Percentiles rank a stretch among this genome's conserved stretches.
Evolutionary conservation across 2,329 filamentous ascomycete genomes (phyloP).

Genomic region (Phialocephala subalpina): DNA sequence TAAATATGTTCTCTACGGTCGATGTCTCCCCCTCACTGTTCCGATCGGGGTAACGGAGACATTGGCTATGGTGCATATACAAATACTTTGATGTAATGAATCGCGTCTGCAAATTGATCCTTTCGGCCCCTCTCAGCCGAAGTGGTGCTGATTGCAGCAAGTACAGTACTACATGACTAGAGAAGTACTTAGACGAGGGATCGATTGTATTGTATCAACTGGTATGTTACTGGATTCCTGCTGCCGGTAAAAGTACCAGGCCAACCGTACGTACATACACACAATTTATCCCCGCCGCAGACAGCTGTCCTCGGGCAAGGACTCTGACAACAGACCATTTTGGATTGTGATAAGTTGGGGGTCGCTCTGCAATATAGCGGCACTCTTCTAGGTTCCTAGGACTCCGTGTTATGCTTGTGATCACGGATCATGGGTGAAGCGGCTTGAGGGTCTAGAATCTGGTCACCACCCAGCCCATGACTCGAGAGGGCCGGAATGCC

Average conservation of each 20-base stretch:
- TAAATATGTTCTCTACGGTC: neutral
- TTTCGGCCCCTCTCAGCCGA: neutral
- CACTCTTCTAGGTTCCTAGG: neutral
- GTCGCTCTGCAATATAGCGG: neutral
- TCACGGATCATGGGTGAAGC: neutral
- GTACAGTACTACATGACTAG: neutral
- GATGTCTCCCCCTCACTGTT: neutral
- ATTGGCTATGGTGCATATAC: no score
- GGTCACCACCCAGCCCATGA: no score
- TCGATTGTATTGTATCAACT: no score
- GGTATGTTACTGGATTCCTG: no score
- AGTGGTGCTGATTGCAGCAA: neutral
- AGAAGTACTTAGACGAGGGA: no score
- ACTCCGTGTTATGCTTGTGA: constrained; percentile 3
- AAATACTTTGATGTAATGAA: neutral
- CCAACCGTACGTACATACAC: no score
- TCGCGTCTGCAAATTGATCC: neutral
- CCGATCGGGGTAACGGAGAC: neutral
- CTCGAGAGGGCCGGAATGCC: constrained; percentile 3
- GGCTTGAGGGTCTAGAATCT: no score
- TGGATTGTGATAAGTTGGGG: neutral
- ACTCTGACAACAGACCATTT: neutral
- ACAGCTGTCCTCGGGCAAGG: neutral
- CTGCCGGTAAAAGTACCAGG: no score
- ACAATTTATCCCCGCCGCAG: neutral